Evolutionary conservation across 495 filamentous ascomycete species (phyloP), one percentile per base, ranked within the genome.

Genomic region (Aspergillus heteromorphus): DNA sequence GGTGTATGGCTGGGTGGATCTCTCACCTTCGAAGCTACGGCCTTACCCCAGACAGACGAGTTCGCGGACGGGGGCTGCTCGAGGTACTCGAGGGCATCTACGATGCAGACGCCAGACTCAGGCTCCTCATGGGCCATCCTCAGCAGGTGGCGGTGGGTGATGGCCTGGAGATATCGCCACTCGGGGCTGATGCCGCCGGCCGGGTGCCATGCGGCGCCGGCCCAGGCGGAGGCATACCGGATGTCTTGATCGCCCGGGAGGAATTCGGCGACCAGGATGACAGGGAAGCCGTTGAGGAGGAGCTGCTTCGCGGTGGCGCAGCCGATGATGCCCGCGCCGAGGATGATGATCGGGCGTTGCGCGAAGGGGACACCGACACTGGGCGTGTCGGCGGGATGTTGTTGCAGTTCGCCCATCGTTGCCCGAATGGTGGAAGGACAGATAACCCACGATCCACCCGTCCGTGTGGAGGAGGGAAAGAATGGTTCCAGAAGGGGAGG

Each of bases 211-310:
- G 72, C 73, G 14, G 71, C 73, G 14, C 73, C 73, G 14, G 73
- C 73, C 73, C 73, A 76, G 11, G 73, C 73, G 6, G 73, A 76
- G 18, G 73, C 71, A 55, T 76, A 76, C 27, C 63, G 55, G n/a
- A 73, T 69, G 40, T 64, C 61, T 51, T 73, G 64, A 45, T 76
- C 71, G 17, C 73, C 73, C 0, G 73, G 73, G 4, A 76, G 58
- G 54, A 67, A 73, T 51, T 76, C 73, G 8, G 70, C 73, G 8
- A 76, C 69, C 48, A 76, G 21, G 6, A 63, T 59, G 2, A 76
- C 72, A 3, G 65, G 57, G 51, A 76, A 74, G 0, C 73, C 73
- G n/a, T 60, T 60, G 10, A 61, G 59, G 1, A 76, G 52, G 9
- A 76, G 58, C 51, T 72, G 71, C 19, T 64, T 65, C 2, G 73